Conservation (phyloP, 2,329 filamentous ascomycete species). For the Neobulgaria alba region DNA sequence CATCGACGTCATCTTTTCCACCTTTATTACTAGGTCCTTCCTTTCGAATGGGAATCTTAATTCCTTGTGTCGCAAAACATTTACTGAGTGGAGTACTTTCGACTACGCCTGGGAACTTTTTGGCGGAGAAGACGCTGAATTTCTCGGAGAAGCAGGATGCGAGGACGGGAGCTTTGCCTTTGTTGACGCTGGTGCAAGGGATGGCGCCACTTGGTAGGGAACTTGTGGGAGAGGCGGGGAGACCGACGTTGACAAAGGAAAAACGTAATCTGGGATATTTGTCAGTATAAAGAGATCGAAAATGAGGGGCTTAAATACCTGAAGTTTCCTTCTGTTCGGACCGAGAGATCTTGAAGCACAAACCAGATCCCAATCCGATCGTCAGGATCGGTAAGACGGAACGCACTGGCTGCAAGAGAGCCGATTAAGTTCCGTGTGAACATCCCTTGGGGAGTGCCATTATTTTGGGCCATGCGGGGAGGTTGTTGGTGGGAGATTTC, state of each 20-base stretch:
- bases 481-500: slow-evolving; percentile 12
- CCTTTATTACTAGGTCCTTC: slow-evolving; percentile 44
- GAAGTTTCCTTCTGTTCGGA: slow-evolving; percentile 86
- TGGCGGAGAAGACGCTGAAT: slow-evolving; percentile 92
- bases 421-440: slow-evolving; percentile 94
- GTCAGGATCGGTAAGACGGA: slow-evolving; percentile 67
- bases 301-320: slow-evolving; percentile 45
- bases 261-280: slow-evolving; percentile 44
- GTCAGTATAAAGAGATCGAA: not conserved
- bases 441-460: slow-evolving; percentile 61
- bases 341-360: slow-evolving; percentile 87
- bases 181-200: slow-evolving; percentile 49
- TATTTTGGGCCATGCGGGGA: slow-evolving; percentile 15
- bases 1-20: slow-evolving; percentile 23
- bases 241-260: slow-evolving; percentile 78
- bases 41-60: slow-evolving; percentile 94
- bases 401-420: slow-evolving; percentile 81
- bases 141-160: slow-evolving; percentile 79
- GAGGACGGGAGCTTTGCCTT: slow-evolving; percentile 69
- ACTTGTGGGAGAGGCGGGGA: slow-evolving; percentile 23
- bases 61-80: slow-evolving; percentile 85
- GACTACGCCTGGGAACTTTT: slow-evolving; percentile 96
- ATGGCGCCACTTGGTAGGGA: slow-evolving; percentile 27
- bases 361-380: slow-evolving; percentile 93
- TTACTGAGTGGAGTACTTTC: slow-evolving; percentile 89